Percentiles rank a stretch among this genome's conserved stretches.
Evolutionary conservation across 2,329 filamentous ascomycete genomes (phyloP).

Genomic region (Tolypocladium tropicale): DNA sequence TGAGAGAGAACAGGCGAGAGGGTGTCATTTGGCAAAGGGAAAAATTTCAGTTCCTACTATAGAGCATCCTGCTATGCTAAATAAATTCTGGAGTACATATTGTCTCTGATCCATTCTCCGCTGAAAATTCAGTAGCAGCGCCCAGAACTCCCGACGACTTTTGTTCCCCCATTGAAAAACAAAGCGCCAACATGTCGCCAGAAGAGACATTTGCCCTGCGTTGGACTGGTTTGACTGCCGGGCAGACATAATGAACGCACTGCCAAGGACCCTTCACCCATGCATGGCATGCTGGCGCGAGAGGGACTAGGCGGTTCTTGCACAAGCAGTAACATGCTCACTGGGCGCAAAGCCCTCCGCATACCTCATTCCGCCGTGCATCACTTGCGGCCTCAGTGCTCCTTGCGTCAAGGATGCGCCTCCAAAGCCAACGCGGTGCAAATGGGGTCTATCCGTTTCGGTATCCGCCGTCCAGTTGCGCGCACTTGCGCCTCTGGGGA

Average conservation of each 20-base stretch:
- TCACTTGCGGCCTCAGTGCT: neutral
- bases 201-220: too few species aligned
- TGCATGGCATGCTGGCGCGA: neutral
- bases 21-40: neutral
- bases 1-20: neutral
- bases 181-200: neutral
- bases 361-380: neutral
- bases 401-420: neutral
- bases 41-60: too few species aligned
- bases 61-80: neutral
- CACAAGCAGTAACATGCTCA: neutral
- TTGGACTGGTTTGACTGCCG: neutral
- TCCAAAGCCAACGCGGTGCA: neutral
- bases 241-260: neutral
- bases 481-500: neutral
- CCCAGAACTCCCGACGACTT: neutral
- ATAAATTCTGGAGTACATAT: neutral
- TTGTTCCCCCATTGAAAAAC: neutral
- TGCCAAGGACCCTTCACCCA: neutral
- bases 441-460: neutral
- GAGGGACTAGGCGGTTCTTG: neutral
- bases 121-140: neutral
- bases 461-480: neutral
- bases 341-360: neutral
- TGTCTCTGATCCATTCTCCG: neutral